Conservation (phyloP, 306 rosid genomes). For the Luffa acutangula region DNA sequence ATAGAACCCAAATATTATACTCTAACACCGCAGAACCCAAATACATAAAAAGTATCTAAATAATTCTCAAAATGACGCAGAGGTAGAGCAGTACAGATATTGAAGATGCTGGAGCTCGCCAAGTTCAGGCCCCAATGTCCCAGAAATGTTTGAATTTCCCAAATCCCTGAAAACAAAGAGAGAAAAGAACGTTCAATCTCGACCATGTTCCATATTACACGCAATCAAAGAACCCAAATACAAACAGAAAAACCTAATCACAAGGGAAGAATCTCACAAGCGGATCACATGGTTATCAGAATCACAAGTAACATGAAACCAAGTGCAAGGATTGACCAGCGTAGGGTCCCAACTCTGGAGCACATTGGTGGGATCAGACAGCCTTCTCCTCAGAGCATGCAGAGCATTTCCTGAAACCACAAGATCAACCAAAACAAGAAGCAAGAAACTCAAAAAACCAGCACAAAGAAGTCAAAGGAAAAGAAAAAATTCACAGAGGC, state of each 20-base stretch:
- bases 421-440: conserved; percentile 2
- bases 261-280: conserved; percentile 35
- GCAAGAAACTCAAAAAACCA: not conserved
- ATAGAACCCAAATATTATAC: not conserved
- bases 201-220: not conserved
- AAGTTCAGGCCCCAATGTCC: conserved; percentile 78
- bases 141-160: conserved; percentile 84
- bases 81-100: conserved; percentile 44
- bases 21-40: not conserved
- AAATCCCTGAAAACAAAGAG: conserved; percentile 65
- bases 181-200: conserved; percentile 1
- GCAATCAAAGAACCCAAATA: not conserved
- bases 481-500: not conserved
- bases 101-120: conserved; percentile 70
- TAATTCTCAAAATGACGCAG: not conserved
- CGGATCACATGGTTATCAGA: conserved; percentile 67
- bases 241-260: not conserved
- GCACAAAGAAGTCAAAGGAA: not conserved
- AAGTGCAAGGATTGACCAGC: conserved; percentile 94
- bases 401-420: conserved; percentile 63
- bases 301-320: conserved; percentile 94
- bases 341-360: conserved; percentile 99
- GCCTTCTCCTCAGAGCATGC: conserved; percentile 60
- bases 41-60: not conserved
- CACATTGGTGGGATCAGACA: conserved; percentile 65